Evolutionary conservation across 2,329 filamentous ascomycete species (phyloP), one percentile per base, ranked within the genome.

Genomic region (Biscogniauxia mediterranea): DNA sequence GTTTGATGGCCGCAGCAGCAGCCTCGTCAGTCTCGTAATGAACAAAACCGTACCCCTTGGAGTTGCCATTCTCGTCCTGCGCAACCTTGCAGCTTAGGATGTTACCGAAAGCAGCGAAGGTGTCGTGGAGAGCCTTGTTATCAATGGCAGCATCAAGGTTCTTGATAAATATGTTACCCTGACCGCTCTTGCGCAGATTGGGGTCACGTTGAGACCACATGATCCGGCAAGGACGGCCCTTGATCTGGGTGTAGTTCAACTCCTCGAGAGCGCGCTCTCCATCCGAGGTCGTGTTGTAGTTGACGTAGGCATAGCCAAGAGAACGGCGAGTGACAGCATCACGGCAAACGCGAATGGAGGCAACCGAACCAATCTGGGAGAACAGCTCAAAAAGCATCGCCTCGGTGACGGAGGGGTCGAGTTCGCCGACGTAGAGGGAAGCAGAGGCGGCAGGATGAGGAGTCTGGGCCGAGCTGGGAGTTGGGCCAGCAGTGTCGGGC

Each of bases 141-240:
- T 99, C 95, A 74, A 99, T 99, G 73, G 95, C 95, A 70, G 89
- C 90, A 79, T 99, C 95, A 69, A 99, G 85, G 84, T 99, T 99
- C 90, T 99, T 99, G 88, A 99, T 99, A 87, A 99, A 99, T 73
- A 99, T 94, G 77, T 99, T 99, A 78, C 95, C 95, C 82, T 97
- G 93, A 69, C 95, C 95, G 71, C 93, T 99, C 89, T 99, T 99
- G 84, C 95, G 95, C 73, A 99, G 89, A 77, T 94, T 94, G 69
- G 95, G 95, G 80, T 99, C 95, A 79, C 95, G 95, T 87, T 99
- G 95, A 68, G 95, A 99, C 95, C 95, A 99, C 95, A 99, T 99
- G 83, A 99, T 99, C 76, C 95, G 94, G 90, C 95, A 99, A 64
- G 95, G 94, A 76, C 91, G 93, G 73, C 93, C 93, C 87, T 98